Evolutionary conservation across 73 alveolate genomes (phyloP).

Genomic region (Loxodes magnus): DNA sequence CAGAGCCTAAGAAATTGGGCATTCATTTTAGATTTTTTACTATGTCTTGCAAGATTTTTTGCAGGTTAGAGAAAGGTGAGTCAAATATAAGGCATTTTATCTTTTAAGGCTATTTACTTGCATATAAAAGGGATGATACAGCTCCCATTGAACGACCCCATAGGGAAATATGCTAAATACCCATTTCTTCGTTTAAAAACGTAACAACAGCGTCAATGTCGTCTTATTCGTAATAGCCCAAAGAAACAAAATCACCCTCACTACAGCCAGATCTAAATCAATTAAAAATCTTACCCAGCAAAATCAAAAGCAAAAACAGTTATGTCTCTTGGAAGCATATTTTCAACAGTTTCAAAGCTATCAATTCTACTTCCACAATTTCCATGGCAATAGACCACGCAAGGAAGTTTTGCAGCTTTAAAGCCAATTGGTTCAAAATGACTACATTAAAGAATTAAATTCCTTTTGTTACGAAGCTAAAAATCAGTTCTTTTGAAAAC

Average conservation of each 20-base stretch:
- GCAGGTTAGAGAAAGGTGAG: conserved; percentile 44
- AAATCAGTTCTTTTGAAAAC: conserved; percentile 22
- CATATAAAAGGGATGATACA: conserved; percentile 39
- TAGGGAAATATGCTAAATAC: conserved; percentile 24
- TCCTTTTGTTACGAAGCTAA: conserved; percentile 27
- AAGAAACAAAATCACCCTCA: conserved; percentile 55
- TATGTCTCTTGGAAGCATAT: conserved; percentile 31
- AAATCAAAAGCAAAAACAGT: conserved; percentile 42
- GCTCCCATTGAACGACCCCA: conserved; percentile 73
- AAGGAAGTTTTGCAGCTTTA: conserved; percentile 30
- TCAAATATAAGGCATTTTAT: conserved; percentile 30
- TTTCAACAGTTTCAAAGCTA: conserved; percentile 22
- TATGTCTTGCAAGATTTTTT: conserved; percentile 31
- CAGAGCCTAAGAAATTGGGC: conserved; percentile 15
- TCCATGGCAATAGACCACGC: conserved; percentile 44
- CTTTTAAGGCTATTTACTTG: conserved; percentile 26
- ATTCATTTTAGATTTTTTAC: conserved; percentile 26
- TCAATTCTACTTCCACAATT: conserved; percentile 45
- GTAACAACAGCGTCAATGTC: conserved; percentile 28
- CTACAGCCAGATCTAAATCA: conserved; percentile 51
- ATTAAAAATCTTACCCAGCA: too few relatives aligned
- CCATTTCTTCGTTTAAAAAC: conserved; percentile 20
- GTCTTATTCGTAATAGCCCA: conserved; percentile 43
- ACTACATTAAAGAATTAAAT: conserved; percentile 32
- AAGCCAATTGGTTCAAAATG: conserved; percentile 49